Evolutionary conservation across 1,284 basidiomycete genomes (phyloP), one percentile per base, ranked within the genome.

Genomic region (Pisolithus thermaeus): DNA sequence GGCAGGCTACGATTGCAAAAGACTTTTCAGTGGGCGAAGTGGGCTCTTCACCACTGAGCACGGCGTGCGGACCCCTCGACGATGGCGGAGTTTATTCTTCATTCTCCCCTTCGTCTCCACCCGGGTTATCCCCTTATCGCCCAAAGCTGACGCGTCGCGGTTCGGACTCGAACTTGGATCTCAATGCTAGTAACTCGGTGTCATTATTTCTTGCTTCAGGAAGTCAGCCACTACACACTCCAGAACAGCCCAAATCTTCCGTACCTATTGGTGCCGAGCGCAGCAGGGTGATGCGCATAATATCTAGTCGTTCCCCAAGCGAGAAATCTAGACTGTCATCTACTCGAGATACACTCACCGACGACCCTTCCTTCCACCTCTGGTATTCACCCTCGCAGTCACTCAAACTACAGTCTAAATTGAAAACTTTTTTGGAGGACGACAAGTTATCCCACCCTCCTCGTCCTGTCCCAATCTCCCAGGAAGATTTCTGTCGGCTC

Each of bases 241-340:
- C 58, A 3, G 59, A 66, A 14, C 56, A 38, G 9, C 52, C 55
- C 32, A 69, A 58, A 25, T 45, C 46, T 18, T 56, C 67, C 7
- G 48, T 52, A 1, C 64, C 64, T 22, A 69, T 67, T 52, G 66
- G 64, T 25, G 59, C 66, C 25, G 64, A 66, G 53, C 61, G 67
- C n/a, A 58, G 52, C 30, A 45, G 60, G 9, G 61, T 58, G 4
- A 43, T 59, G 20, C 53, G 64, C 18, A 57, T 54, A 40, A 47
- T 51, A 35, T 44, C 63, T 9, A 20, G 44, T 48, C 54, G 49
- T 18, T 25, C 61, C 7, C 44, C 46, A n/a, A 6, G 12, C 20
- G 52, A 47, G 36, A 52, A 47, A 30, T 1, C 43, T 6, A 47
- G 28, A 27, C 38, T 27, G 37, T 28, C 42, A n/a, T 18, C n/a